Evolutionary conservation across 192 early-diverging fungal species (phyloP), one percentile per base, ranked within the genome.

Genomic region (Helicostylum pulchrum): DNA sequence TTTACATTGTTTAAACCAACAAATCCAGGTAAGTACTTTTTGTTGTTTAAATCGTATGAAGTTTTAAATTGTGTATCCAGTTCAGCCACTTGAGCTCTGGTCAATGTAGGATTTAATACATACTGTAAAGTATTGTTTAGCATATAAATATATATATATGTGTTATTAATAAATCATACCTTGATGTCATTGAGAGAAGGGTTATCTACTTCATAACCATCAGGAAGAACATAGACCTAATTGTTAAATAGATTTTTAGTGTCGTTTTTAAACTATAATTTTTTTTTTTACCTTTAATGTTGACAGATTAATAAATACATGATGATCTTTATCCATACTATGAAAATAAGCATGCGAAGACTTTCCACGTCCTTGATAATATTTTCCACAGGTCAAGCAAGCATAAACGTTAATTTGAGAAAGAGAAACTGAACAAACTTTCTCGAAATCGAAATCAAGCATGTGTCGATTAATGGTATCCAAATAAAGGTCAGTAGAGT

Each of bases 371-470:
- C 96, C 92, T 83, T 95, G 94, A 66, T 83, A 96, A 70, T 94
- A 99, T 71, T 93, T 96, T 54, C 95, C 96, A 65, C 96, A 99
- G 5, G 95, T 90, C 7, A 99, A 84, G 73, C 96, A 99, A 0
- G 94, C 91, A 68, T 99, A 99, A 0, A 99, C 91, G 55, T 99
- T 99, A 71, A 90, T 71, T 63, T 94, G 92, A 32, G 90, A 89
- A 45, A 99, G 81, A 26, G 94, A 96, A 1, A 99, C 93, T 2
- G 92, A 95, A 76, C 96, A 99, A 19, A 96, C 85, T 58, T 97
- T 94, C 71, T 99, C 96, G 77, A 99, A 99, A 70, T 99, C 96
- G 85, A 99, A 99, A 78, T 99, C 96, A 31, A 99, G 81, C 76
- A 84, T 83, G 60, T 85, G 77, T 9, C 96, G 80, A 63, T 94